Percentiles rank a stretch among this genome's conserved stretches.
These are phyloP conservation scores for Ophiostoma quercus DNA, from an alignment of 2,329 filamentous ascomycete genomes.

Conservation along the genomic window DNA sequence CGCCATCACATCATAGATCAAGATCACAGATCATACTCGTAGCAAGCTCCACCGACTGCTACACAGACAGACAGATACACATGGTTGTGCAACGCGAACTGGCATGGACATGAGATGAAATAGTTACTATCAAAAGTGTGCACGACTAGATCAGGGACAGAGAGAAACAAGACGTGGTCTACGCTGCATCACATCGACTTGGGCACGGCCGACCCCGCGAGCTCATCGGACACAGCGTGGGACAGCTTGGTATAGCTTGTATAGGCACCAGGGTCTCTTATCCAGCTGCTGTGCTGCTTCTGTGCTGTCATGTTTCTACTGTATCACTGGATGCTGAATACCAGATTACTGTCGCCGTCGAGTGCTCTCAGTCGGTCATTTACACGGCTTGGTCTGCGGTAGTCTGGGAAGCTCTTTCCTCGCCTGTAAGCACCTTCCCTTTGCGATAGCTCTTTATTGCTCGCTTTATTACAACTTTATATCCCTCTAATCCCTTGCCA, in stretches of 20 bases:
- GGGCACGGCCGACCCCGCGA: constrained; percentile 2
- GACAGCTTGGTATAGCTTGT: neutral
- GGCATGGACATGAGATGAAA: neutral
- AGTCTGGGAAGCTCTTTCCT: neutral
- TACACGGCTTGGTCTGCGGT: neutral
- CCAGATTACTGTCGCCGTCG: neutral
- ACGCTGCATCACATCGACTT: neutral
- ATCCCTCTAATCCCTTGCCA: neutral
- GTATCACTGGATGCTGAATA: neutral
- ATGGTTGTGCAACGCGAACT: neutral
- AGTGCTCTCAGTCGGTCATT: neutral
- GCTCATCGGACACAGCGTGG: neutral
- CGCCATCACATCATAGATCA: constrained; percentile 8
- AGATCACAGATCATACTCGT: neutral
- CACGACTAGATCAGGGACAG: neutral
- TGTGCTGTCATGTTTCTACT: neutral
- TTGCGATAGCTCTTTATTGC: neutral
- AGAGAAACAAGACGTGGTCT: neutral
- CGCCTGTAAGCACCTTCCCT: neutral
- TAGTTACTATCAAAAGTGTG: neutral
- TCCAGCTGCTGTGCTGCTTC: neutral
- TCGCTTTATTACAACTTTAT: neutral
- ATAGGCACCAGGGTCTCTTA: neutral
- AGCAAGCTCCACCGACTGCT: neutral
- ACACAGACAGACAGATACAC: neutral